Conservation (phyloP, 2,329 filamentous ascomycete species). For the Eutypa lata region DNA sequence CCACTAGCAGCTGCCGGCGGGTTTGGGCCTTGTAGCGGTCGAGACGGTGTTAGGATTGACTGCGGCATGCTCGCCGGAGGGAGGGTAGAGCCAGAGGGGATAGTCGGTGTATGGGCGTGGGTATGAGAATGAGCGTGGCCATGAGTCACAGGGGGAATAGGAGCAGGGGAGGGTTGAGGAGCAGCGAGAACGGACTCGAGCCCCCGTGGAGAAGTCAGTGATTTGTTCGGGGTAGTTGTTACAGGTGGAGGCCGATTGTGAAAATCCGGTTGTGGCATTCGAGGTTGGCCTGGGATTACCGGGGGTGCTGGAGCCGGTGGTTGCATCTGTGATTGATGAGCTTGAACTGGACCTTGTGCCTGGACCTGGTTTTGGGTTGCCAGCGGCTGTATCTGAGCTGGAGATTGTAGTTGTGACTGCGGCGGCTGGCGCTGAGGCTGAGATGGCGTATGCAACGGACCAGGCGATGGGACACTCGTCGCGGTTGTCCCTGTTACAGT, state of each 20-base stretch:
- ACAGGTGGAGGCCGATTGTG: constrained; percentile 11
- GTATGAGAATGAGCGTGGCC: constrained; percentile 23
- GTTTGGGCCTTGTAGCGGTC: constrained; percentile 22
- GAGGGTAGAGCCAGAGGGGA: too few species aligned
- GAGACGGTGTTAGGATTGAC: constrained; percentile 19
- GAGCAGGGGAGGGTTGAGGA: constrained; percentile 23
- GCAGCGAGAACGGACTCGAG: constrained; percentile 30
- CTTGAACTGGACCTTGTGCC: constrained; percentile 10
- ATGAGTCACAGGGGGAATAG: constrained; percentile 15
- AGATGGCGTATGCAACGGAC: constrained; percentile 7
- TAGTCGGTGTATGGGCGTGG: background rate
- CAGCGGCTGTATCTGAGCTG: constrained; percentile 14
- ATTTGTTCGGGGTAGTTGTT: constrained; percentile 8
- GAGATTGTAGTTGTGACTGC: constrained; percentile 13
- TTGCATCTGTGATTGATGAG: constrained; percentile 7
- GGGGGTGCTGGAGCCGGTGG: constrained; percentile 1
- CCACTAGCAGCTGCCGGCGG: constrained; percentile 8
- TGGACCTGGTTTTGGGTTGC: constrained; percentile 10
- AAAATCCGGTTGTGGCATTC: constrained; percentile 7
- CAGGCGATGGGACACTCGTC: constrained; percentile 2
- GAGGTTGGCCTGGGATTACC: constrained; percentile 1
- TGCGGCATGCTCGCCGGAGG: constrained; percentile 25
- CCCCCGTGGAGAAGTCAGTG: constrained; percentile 22
- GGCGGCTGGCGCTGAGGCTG: constrained; percentile 9
- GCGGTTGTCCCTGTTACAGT: background rate